Evolutionary conservation across 176 grass and related monocot genomes (phyloP).

Genomic region (Lolium rigidum): DNA sequence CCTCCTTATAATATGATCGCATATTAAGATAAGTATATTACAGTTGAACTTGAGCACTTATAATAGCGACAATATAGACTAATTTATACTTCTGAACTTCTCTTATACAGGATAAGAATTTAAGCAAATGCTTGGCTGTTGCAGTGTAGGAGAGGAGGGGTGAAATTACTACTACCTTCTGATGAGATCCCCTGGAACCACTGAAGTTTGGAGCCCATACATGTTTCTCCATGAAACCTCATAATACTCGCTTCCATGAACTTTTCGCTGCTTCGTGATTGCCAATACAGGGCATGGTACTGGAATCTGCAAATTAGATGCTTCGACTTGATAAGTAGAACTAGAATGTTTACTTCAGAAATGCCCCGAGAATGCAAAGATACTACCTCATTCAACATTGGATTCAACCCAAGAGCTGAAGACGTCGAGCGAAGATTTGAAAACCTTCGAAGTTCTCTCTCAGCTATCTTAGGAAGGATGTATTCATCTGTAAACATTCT

Average conservation of each 20-base stretch:
- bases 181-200: constrained; percentile 75
- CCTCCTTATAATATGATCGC: neutral
- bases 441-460: constrained; percentile 94
- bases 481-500: constrained; percentile 70
- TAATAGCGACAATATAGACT: neutral
- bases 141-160: neutral
- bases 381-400: constrained; percentile 52
- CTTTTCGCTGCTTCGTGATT: constrained; percentile 75
- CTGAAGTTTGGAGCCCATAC: constrained; percentile 64
- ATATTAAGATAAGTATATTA: neutral
- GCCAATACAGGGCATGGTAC: constrained; percentile 79
- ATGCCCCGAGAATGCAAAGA: constrained; percentile 12
- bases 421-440: constrained; percentile 63
- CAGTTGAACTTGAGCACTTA: neutral
- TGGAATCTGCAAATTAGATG: constrained; percentile 62
- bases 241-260: constrained; percentile 75
- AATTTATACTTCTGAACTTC: neutral
- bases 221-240: constrained; percentile 85
- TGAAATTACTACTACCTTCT: constrained; percentile 49
- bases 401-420: constrained; percentile 57
- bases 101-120: neutral
- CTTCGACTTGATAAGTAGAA: constrained; percentile 42
- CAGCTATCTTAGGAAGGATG: constrained; percentile 94
- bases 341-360: constrained; percentile 5
- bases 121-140: neutral